These are phyloP conservation scores for Domatiomyces globalis DNA, from an alignment of 2,329 filamentous ascomycete genomes.

Conservation along the genomic window DNA sequence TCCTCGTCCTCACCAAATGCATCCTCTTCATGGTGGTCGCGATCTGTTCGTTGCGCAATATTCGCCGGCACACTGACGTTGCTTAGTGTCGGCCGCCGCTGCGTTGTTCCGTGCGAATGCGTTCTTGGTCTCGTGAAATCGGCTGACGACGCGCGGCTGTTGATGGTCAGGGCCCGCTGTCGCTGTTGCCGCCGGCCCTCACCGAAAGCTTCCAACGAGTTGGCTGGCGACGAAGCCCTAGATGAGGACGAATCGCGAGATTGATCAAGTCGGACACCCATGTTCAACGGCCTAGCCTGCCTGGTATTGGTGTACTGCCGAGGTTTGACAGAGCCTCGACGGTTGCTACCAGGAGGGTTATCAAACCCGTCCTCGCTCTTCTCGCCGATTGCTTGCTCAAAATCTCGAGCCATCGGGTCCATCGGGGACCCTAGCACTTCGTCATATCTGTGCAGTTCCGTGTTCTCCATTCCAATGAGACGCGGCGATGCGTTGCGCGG, in stretches of 20 bases:
- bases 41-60: constrained; percentile 33
- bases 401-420: constrained; percentile 52
- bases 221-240: constrained; percentile 72
- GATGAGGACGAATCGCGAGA: constrained; percentile 41
- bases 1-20: constrained; percentile 73
- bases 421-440: constrained; percentile 14
- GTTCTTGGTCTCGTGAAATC: constrained; percentile 49
- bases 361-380: constrained; percentile 25
- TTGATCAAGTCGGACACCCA: constrained; percentile 24
- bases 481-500: constrained; percentile 27
- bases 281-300: constrained; percentile 20
- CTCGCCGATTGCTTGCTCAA: constrained; percentile 61
- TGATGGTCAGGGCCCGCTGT: constrained; percentile 42
- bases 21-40: constrained; percentile 57
- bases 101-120: constrained; percentile 53
- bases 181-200: constrained; percentile 76
- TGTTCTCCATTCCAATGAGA: background rate
- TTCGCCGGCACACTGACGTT: constrained; percentile 37
- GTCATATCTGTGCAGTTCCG: background rate
- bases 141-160: constrained; percentile 43
- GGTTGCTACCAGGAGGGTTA: constrained; percentile 18
- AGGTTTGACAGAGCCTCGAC: constrained; percentile 23
- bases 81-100: constrained; percentile 45
- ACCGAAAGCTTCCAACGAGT: constrained; percentile 95
- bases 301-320: constrained; percentile 14